A percentile compares a stretch with the other conserved stretches of the same genome.
Evolutionary conservation across 768 basidiomycete species (phyloP).

Genomic region (Tylopilus felleus): DNA sequence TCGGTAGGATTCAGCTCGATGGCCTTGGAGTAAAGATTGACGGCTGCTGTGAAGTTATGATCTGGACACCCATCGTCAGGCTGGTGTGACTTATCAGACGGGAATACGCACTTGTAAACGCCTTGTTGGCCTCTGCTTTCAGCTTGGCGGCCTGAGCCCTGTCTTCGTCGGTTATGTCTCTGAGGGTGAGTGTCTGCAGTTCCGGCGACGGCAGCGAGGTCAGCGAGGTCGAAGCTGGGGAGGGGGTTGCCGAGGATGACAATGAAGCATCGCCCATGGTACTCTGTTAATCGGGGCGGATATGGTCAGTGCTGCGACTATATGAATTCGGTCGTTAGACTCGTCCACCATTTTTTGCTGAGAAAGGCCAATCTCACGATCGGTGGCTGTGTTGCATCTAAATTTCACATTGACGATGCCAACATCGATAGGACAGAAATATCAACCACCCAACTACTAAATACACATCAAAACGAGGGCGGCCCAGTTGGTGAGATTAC

Average conservation of each 20-base stretch:
- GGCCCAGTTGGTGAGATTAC: not conserved
- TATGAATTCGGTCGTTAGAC: not conserved
- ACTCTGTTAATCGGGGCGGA: slow-evolving; percentile 1
- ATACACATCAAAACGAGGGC: not conserved
- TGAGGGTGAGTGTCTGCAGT: slow-evolving; percentile 47
- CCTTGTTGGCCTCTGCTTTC: slow-evolving; percentile 86
- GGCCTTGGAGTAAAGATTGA: slow-evolving; percentile 76
- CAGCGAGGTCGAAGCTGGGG: slow-evolving; percentile 49
- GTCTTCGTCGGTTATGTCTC: slow-evolving; percentile 68
- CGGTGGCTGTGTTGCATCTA: slow-evolving; percentile 24
- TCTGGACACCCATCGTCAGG: slow-evolving; percentile 32
- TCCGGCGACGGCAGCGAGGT: slow-evolving; percentile 62
- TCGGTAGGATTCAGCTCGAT: slow-evolving; percentile 87
- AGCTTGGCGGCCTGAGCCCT: slow-evolving; percentile 63
- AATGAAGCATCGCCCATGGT: slow-evolving; percentile 25
- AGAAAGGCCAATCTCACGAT: slow-evolving; percentile 28
- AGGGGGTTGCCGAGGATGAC: slow-evolving; percentile 33
- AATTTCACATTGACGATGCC: not conserved
- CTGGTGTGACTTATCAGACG: not conserved
- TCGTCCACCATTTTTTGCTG: slow-evolving; percentile 2
- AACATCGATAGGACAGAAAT: not conserved
- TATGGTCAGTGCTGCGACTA: not conserved
- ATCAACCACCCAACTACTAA: not conserved
- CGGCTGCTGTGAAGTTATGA: slow-evolving; percentile 75
- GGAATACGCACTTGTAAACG: slow-evolving; percentile 58